phyloP scores from a whole-genome alignment of 2,329 filamentous ascomycete genomes.

The Cucurbitaria berberidis region DNA sequence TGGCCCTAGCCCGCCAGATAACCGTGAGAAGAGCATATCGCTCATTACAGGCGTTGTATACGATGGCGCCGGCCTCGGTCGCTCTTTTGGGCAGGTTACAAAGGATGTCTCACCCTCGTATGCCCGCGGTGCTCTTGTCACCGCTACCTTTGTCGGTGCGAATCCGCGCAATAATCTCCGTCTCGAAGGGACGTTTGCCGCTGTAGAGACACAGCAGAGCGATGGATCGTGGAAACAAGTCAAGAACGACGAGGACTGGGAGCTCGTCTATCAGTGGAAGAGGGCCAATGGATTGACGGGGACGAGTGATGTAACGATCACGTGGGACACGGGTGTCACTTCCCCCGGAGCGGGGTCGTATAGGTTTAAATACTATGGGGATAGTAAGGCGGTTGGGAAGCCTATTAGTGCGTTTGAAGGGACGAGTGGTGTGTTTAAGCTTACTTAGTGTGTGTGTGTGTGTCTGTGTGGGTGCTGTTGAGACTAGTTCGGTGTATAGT shows the following conservation, averaged over 20 bases:
- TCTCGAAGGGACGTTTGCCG: slow-evolving; percentile 77
- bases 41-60: slow-evolving; percentile 82
- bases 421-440: slow-evolving; percentile 31
- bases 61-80: slow-evolving; percentile 70
- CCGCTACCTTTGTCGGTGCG: slow-evolving; percentile 78
- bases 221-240: slow-evolving; percentile 67
- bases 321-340: slow-evolving; percentile 73
- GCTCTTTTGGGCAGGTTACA: slow-evolving; percentile 72
- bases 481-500: neutral
- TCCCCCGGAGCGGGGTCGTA: slow-evolving; percentile 67
- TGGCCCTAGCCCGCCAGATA: slow-evolving; percentile 76
- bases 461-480: neutral
- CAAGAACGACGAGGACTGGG: slow-evolving; percentile 81
- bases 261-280: slow-evolving; percentile 79
- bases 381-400: slow-evolving; percentile 72
- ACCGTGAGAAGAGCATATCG: slow-evolving; percentile 73
- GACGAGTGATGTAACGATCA: slow-evolving; percentile 77
- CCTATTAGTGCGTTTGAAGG: slow-evolving; percentile 65
- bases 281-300: slow-evolving; percentile 72
- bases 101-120: slow-evolving; percentile 63
- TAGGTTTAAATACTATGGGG: slow-evolving; percentile 82
- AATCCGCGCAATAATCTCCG: slow-evolving; percentile 89
- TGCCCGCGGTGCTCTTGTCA: slow-evolving; percentile 65
- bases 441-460: slow-evolving; percentile 1
- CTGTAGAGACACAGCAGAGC: slow-evolving; percentile 69